Conservation (phyloP, 78 protist genomes). For the Pigoraptor vietnamica region DNA sequence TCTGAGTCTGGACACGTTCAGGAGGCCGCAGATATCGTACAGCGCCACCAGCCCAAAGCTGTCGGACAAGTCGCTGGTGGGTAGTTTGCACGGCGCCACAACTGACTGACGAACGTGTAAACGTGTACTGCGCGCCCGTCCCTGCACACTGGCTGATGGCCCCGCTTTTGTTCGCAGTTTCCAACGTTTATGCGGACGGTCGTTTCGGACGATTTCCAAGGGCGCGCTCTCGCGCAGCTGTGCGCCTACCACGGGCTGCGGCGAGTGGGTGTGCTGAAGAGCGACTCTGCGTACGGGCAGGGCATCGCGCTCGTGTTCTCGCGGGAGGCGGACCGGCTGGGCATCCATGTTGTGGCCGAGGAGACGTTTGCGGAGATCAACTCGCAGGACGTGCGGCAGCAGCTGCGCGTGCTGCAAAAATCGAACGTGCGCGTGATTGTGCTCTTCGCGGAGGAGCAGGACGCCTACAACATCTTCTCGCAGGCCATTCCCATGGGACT, state of each 20-base stretch:
- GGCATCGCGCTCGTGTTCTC: background rate
- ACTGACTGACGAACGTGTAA: no score
- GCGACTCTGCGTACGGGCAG: background rate
- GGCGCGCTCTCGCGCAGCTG: background rate
- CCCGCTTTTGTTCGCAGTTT: background rate
- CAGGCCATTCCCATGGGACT: background rate
- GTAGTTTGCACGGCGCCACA: no score
- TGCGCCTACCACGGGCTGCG: background rate
- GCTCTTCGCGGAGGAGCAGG: background rate
- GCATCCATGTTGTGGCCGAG: background rate
- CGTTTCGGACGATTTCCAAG: background rate
- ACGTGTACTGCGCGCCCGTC: no score
- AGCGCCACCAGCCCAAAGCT: background rate
- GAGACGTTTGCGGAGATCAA: background rate
- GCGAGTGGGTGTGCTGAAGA: background rate
- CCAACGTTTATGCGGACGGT: background rate
- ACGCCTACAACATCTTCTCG: background rate
- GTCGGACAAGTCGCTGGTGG: background rate
- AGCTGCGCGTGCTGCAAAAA: background rate
- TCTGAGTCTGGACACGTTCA: background rate
- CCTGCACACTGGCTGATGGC: background rate
- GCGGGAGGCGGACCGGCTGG: background rate
- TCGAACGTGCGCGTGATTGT: background rate
- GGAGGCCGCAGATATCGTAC: background rate
- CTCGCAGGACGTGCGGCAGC: background rate